A percentile compares a stretch with the other conserved stretches of the same genome.
These are phyloP conservation scores for Insectozyma bohioensis DNA, from an alignment of 1,139 yeast species.

Conservation along the genomic window DNA sequence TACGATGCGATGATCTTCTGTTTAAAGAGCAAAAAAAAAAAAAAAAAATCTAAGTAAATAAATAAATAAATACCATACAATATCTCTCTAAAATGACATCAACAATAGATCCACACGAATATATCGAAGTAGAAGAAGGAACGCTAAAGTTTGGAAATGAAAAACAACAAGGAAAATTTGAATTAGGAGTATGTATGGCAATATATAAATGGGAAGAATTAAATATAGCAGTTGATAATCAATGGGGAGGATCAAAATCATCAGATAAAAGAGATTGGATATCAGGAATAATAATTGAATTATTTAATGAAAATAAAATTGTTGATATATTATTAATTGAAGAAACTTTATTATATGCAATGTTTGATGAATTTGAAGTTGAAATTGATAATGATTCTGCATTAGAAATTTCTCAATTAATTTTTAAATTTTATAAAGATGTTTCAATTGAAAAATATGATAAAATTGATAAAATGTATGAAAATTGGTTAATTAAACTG, in stretches of 20 bases:
- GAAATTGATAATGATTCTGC: constrained; percentile 89
- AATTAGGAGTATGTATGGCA: constrained; percentile 91
- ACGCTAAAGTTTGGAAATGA: constrained; percentile 55
- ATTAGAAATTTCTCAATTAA: constrained; percentile 63
- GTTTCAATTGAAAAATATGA: constrained; percentile 53
- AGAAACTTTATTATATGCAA: constrained; percentile 80
- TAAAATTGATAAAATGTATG: constrained; percentile 59
- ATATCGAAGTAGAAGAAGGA: constrained; percentile 42
- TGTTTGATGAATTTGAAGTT: constrained; percentile 93
- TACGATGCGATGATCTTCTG: constrained; percentile 2
- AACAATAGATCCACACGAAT: constrained; percentile 47
- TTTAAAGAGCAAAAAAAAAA: too few relatives aligned
- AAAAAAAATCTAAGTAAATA: not conserved
- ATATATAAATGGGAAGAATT: constrained; percentile 87
- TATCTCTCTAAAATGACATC: constrained; percentile 11
- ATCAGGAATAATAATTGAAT: constrained; percentile 76
- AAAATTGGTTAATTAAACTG: constrained; percentile 56
- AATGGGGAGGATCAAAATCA: constrained; percentile 95
- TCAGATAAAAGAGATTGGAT: constrained; percentile 95
- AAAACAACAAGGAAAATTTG: constrained; percentile 79
- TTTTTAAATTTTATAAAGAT: constrained; percentile 66
- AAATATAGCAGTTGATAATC: constrained; percentile 87
- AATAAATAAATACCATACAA: too few relatives aligned
- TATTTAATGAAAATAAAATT: constrained; percentile 56
- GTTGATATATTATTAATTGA: constrained; percentile 82